Percentiles rank a stretch among this genome's conserved stretches.
Evolutionary conservation across 2,329 filamentous ascomycete species (phyloP).

Genomic region (Fusarium tjaetaba): DNA sequence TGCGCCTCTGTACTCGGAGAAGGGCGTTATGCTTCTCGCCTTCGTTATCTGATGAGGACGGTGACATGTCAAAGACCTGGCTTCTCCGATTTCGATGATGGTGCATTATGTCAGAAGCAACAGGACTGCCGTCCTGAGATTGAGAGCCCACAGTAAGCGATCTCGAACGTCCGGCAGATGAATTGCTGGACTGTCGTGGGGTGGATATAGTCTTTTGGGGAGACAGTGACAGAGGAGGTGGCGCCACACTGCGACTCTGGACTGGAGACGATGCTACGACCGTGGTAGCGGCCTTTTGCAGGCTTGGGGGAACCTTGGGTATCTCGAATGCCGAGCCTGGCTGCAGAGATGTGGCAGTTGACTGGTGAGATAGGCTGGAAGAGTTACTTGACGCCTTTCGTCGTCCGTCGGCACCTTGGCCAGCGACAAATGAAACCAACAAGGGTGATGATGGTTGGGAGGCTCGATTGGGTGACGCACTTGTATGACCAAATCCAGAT

Average conservation of each 20-base stretch:
- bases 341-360: conserved; percentile 67
- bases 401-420: conserved; percentile 78
- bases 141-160: conserved; percentile 95
- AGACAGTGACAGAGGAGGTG: conserved; percentile 62
- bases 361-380: conserved; percentile 84
- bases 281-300: conserved; percentile 69
- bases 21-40: conserved; percentile 90
- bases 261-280: conserved; percentile 66
- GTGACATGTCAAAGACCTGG: conserved; percentile 95
- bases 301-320: conserved; percentile 67
- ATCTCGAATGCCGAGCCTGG: conserved; percentile 78
- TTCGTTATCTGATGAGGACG: conserved; percentile 97
- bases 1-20: conserved; percentile 88
- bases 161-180: conserved; percentile 76
- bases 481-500: conserved; percentile 79
- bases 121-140: conserved; percentile 88
- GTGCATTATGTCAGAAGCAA: conserved; percentile 74
- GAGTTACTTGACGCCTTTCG: conserved; percentile 93
- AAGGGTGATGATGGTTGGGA: conserved; percentile 78
- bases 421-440: conserved; percentile 95
- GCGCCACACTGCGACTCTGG: conserved; percentile 64
- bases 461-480: conserved; percentile 85
- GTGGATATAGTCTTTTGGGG: conserved; percentile 72
- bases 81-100: conserved; percentile 90
- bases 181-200: conserved; percentile 68